Evolutionary conservation across 2,329 filamentous ascomycete species (phyloP).

Genomic region (Venturia oleaginea): DNA sequence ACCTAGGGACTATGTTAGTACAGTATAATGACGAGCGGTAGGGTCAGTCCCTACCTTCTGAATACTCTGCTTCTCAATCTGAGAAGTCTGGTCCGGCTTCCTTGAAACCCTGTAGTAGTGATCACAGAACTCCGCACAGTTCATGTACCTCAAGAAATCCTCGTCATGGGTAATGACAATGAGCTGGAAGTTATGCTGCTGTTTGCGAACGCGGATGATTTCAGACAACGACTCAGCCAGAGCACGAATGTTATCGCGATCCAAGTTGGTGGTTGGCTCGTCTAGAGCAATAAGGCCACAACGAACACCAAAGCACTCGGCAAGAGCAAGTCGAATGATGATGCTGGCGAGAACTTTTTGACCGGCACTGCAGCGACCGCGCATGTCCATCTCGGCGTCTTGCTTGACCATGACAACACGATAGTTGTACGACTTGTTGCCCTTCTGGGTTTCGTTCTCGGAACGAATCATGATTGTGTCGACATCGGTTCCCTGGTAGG

Average conservation of each 20-base stretch:
- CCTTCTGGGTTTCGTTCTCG: conserved; percentile 67
- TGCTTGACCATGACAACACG: conserved; percentile 95
- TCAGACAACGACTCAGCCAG: conserved; percentile 75
- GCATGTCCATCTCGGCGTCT: conserved; percentile 98
- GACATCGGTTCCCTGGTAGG: conserved; percentile 94
- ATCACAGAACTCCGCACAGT: conserved; percentile 86
- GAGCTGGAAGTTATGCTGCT: conserved; percentile 92
- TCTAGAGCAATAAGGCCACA: conserved; percentile 95
- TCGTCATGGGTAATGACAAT: conserved; percentile 99
- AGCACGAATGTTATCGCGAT: conserved; percentile 86
- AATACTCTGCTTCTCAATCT: conserved; percentile 58
- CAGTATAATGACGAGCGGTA: neutral
- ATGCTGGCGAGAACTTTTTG: conserved; percentile 96
- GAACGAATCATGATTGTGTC: conserved; percentile 94
- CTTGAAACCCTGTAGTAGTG: conserved; percentile 81
- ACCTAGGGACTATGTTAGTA: conserved; percentile 1
- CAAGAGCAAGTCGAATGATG: conserved; percentile 91
- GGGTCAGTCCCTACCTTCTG: neutral
- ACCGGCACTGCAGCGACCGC: conserved; percentile 89
- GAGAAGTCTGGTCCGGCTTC: conserved; percentile 76
- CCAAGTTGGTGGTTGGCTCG: conserved; percentile 94
- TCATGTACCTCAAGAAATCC: conserved; percentile 88
- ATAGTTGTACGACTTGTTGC: conserved; percentile 88
- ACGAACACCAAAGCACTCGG: conserved; percentile 92
- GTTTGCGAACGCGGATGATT: conserved; percentile 75